Base-by-base conservation (phyloP, 2,329 filamentous ascomycete species). In the Aspergillus caelatus region DNA sequence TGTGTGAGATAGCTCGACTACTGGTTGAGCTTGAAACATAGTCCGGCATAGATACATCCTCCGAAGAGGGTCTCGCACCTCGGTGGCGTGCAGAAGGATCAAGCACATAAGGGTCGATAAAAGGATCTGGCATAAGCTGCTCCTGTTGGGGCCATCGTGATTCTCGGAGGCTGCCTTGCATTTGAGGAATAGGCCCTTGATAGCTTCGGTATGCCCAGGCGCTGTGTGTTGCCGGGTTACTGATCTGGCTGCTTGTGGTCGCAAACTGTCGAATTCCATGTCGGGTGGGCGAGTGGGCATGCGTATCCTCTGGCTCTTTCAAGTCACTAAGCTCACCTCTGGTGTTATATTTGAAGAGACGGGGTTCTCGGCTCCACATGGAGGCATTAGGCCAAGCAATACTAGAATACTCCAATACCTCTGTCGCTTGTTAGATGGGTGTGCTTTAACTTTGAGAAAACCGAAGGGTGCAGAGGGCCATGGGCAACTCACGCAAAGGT, bases 321-420 rank as follows among this genome's bases (percentile, higher is more conserved):
- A 76, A 11, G 73, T 76, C 74, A 77, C 61, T 62, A 45, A 71
- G 66, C 30, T 66, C 64, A 16, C 62, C 64, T 32, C 67, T 70
- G 34, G 74, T 62, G 52, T 71, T 70, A 57, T 77, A 77, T 62
- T 75, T 76, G 64, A 76, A 73, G 19, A 81, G 50, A 76, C 79
- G 60, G 73, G 78, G 67, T 39, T 77, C 75, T 43, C 82, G 83
- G 23, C 82, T 82, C 89, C 88, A 92, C 89, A 93, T 91, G 19
- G 81, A 78, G 23, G 85, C 79, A 73, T 91, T 93, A 9, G 92
- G 92, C 91, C 92, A 96, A 2, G 92, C 91, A 71, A 96, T 93
- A 4, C 85, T 85, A 2, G 88, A 88, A 64, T 81, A 83, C 76
- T 95, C 91, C 34, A 96, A 84, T 28, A 94, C 82, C 48, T 91